A percentile compares a stretch with the other conserved stretches of the same genome.
Conservation (phyloP, 768 basidiomycete genomes). For the Hygrocybe coccinea region DNA sequence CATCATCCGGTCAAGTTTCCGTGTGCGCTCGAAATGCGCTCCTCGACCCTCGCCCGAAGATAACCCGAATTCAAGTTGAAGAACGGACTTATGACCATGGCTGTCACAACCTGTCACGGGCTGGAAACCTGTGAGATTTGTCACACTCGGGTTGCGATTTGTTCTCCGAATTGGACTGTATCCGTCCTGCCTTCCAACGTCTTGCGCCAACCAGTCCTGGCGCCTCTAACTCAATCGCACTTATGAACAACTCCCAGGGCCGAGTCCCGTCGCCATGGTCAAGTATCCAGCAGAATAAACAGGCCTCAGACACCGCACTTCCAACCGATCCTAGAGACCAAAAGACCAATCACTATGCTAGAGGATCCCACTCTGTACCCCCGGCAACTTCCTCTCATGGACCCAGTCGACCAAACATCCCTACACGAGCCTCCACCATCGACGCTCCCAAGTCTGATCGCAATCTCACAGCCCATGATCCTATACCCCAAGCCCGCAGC, state of each 20-base stretch:
- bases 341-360: constrained; percentile 10
- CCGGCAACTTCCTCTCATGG: constrained; percentile 34
- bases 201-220: background rate
- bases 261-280: constrained; percentile 33
- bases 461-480: constrained; percentile 35
- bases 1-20: no score
- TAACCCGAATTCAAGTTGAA: no score
- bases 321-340: constrained; percentile 17
- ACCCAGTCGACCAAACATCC: constrained; percentile 50
- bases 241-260: constrained; percentile 2
- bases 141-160: background rate
- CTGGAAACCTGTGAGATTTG: background rate
- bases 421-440: constrained; percentile 63
- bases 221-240: background rate
- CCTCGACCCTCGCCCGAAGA: no score
- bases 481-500: constrained; percentile 54
- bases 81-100: no score
- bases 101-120: constrained; percentile 2
- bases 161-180: background rate
- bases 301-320: constrained; percentile 9
- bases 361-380: constrained; percentile 33
- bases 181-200: background rate
- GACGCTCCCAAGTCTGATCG: constrained; percentile 52
- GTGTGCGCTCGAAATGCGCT: no score
- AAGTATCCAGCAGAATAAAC: constrained; percentile 19